Evolutionary conservation across 176 grass and related monocot genomes (phyloP).

Genomic region (barley (Hordeum vulgare)): DNA sequence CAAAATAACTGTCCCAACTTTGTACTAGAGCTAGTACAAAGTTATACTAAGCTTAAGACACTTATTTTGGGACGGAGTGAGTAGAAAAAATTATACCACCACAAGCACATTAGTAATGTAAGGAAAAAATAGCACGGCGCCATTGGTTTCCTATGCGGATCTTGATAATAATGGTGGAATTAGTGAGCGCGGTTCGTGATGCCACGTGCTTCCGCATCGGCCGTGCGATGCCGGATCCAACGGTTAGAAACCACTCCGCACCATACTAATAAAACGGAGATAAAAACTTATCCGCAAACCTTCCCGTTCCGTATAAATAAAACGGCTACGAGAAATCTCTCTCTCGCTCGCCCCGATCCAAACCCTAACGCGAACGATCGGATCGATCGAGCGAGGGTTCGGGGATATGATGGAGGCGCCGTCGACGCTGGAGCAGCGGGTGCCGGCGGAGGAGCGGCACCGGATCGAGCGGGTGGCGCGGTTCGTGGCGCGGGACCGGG

Average conservation of each 20-base stretch:
- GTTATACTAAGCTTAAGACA: no score
- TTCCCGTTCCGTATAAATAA: background rate
- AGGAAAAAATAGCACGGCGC: background rate
- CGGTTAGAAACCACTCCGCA: background rate
- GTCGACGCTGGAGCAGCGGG: conserved; percentile 18
- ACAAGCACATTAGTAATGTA: background rate
- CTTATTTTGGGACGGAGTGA: no score
- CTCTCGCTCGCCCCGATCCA: background rate
- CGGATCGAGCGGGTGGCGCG: conserved; percentile 63
- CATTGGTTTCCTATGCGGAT: background rate
- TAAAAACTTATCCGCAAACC: background rate
- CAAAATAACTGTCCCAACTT: no score
- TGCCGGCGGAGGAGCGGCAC: conserved; percentile 52
- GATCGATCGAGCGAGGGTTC: background rate
- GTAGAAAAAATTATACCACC: no score
- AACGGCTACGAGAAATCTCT: background rate
- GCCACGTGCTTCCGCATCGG: background rate
- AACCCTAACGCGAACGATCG: background rate
- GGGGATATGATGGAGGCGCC: conserved; percentile 18
- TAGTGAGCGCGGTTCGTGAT: background rate
- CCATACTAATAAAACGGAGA: background rate
- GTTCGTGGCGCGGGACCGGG: conserved; percentile 55
- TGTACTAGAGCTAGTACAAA: no score
- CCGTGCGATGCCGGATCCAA: background rate
- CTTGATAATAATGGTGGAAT: background rate